A percentile compares a stretch with the other conserved stretches of the same genome.
phyloP scores from a whole-genome alignment of 495 filamentous ascomycete species.

The Aspergillus bridgeri region DNA sequence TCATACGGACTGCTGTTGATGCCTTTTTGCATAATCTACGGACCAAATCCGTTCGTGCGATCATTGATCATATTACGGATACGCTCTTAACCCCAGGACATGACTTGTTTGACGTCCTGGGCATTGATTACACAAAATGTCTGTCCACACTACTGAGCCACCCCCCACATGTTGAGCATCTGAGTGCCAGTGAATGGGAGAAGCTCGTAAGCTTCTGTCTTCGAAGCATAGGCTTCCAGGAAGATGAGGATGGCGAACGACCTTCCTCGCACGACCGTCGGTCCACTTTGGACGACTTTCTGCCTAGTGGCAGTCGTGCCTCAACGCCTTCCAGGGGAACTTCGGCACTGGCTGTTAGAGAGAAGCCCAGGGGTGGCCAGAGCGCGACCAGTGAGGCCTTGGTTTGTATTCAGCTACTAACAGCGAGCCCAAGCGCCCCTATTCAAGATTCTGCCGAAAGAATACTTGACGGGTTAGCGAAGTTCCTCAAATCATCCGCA shows the following conservation, averaged over 20 bases:
- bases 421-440: conserved; percentile 67
- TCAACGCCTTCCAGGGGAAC: conserved; percentile 34
- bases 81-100: conserved; percentile 58
- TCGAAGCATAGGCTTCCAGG: conserved; percentile 18
- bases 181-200: conserved; percentile 65
- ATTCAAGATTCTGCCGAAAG: conserved; percentile 54
- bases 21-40: conserved; percentile 65
- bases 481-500: conserved; percentile 59
- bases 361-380: conserved; percentile 26
- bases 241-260: conserved; percentile 27
- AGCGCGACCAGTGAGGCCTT: conserved; percentile 56
- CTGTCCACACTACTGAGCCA: conserved; percentile 66
- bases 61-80: conserved; percentile 79
- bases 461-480: conserved; percentile 55
- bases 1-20: conserved; percentile 66
- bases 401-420: conserved; percentile 62
- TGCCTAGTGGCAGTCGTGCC: conserved; percentile 24
- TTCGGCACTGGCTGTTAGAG: conserved; percentile 25
- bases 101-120: conserved; percentile 66
- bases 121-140: conserved; percentile 74
- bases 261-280: conserved; percentile 27
- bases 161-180: conserved; percentile 73
- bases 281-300: conserved; percentile 24
- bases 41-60: conserved; percentile 68
- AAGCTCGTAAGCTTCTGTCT: conserved; percentile 64